Conservation (phyloP, 2,329 filamentous ascomycete genomes). For the Beauveria sp. region DNA sequence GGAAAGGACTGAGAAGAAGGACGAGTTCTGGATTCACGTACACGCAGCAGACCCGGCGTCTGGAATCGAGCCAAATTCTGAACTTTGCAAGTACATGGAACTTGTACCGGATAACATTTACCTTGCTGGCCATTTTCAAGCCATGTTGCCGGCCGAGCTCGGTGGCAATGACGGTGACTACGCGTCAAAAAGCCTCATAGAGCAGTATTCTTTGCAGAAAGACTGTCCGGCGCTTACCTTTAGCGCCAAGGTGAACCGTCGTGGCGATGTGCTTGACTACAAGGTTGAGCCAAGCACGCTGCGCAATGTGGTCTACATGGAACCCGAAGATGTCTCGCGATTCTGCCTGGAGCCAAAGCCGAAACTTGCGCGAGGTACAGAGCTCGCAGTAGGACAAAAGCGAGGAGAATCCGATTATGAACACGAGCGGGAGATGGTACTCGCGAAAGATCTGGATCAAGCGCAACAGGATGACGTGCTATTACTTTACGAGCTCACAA, state of each 20-base stretch:
- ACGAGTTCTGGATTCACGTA: constrained; percentile 66
- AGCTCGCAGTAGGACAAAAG: constrained; percentile 22
- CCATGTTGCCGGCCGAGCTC: constrained; percentile 45
- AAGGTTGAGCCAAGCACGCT: constrained; percentile 47
- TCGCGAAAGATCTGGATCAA: constrained; percentile 32
- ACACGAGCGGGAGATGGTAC: constrained; percentile 36
- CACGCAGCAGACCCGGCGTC: constrained; percentile 76
- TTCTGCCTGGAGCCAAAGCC: constrained; percentile 30
- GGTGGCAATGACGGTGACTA: constrained; percentile 23
- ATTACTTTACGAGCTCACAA: constrained; percentile 40
- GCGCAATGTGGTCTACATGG: constrained; percentile 49
- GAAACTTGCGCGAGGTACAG: constrained; percentile 18
- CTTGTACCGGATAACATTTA: constrained; percentile 54
- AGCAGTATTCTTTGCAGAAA: constrained; percentile 46
- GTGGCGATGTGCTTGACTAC: constrained; percentile 46
- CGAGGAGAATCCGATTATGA: constrained; percentile 12
- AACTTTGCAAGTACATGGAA: constrained; percentile 53
- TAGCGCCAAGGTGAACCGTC: constrained; percentile 47
- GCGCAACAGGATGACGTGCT: constrained; percentile 38
- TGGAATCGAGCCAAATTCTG: constrained; percentile 51
- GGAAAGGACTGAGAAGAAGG: constrained; percentile 43
- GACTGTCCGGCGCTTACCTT: constrained; percentile 52
- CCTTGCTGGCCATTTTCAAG: constrained; percentile 46
- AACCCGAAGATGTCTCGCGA: constrained; percentile 40
- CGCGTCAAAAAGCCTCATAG: constrained; percentile 33